Conservation (phyloP, 495 filamentous ascomycete genomes). For the Xylaria longipes region DNA sequence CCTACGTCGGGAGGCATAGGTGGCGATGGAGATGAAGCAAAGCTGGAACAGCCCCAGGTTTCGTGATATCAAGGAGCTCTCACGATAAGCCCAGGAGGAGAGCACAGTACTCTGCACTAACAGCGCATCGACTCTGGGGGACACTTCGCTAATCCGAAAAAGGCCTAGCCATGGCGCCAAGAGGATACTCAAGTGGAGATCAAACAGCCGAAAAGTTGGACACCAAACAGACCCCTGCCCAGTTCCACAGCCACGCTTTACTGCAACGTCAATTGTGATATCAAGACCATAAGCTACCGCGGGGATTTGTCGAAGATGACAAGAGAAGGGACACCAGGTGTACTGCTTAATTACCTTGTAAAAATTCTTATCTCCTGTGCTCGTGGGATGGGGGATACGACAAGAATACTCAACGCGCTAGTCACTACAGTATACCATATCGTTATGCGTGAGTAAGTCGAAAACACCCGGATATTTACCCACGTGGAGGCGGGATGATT, state of each 20-base stretch:
- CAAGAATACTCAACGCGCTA: not conserved
- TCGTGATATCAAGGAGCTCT: constrained; percentile 38
- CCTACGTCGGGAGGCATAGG: constrained; percentile 36
- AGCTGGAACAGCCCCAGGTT: constrained; percentile 45
- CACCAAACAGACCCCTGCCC: constrained; percentile 18
- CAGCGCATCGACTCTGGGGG: not conserved
- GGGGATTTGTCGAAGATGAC: not conserved
- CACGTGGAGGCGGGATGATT: not conserved
- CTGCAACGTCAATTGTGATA: not conserved
- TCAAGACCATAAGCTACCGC: not conserved
- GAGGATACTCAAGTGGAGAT: constrained; percentile 17
- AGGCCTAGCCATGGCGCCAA: constrained; percentile 17
- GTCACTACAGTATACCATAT: not conserved
- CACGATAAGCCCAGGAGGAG: constrained; percentile 33
- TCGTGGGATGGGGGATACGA: not conserved
- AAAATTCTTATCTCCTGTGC: not conserved
- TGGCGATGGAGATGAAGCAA: constrained; percentile 43
- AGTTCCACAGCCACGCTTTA: not conserved
- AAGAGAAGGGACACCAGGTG: not conserved
- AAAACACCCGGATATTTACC: not conserved
- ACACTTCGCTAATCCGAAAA: not conserved
- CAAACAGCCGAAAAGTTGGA: constrained; percentile 18
- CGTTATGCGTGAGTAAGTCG: not conserved
- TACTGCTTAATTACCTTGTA: not conserved
- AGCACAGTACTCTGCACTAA: constrained; percentile 28